These are phyloP conservation scores for Aspergillus leporis DNA, from an alignment of 495 filamentous ascomycete genomes.

Conservation along the genomic window DNA sequence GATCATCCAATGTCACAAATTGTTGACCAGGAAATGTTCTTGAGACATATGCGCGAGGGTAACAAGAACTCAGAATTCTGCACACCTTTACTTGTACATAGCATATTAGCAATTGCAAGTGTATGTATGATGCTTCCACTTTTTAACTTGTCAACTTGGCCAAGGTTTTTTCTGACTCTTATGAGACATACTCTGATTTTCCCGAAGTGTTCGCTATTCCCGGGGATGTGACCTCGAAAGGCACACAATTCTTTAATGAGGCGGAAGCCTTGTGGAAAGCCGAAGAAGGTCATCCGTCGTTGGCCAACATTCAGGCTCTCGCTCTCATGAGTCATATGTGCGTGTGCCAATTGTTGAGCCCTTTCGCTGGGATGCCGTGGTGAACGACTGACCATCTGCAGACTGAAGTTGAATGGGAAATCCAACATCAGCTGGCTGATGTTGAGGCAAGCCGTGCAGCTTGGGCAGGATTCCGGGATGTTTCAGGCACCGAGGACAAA, in stretches of 20 bases:
- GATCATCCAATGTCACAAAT: conserved; percentile 41
- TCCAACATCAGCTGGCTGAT: conserved; percentile 33
- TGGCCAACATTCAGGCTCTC: conserved; percentile 41
- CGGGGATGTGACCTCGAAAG: conserved; percentile 30
- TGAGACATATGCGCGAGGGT: conserved; percentile 31
- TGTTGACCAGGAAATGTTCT: conserved; percentile 36
- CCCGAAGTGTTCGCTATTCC: conserved; percentile 42
- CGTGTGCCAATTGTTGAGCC: conserved; percentile 16
- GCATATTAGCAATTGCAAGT: conserved; percentile 41
- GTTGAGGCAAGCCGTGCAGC: conserved; percentile 36
- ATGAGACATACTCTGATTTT: conserved; percentile 47
- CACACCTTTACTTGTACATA: conserved; percentile 40
- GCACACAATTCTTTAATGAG: conserved; percentile 34
- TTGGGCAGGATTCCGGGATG: conserved; percentile 36
- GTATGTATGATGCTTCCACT: conserved; percentile 25
- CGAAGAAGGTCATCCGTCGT: conserved; percentile 32
- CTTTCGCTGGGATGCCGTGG: neutral
- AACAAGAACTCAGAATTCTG: conserved; percentile 33
- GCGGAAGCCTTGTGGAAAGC: conserved; percentile 37
- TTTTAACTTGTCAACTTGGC: neutral
- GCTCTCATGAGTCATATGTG: conserved; percentile 39
- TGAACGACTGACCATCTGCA: conserved; percentile 22
- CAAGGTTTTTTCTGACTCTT: conserved; percentile 9
- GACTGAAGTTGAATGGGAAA: conserved; percentile 36
- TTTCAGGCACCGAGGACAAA: conserved; percentile 21